phyloP scores from a whole-genome alignment of 2,329 filamentous ascomycete species.

The Claviceps sp. region DNA sequence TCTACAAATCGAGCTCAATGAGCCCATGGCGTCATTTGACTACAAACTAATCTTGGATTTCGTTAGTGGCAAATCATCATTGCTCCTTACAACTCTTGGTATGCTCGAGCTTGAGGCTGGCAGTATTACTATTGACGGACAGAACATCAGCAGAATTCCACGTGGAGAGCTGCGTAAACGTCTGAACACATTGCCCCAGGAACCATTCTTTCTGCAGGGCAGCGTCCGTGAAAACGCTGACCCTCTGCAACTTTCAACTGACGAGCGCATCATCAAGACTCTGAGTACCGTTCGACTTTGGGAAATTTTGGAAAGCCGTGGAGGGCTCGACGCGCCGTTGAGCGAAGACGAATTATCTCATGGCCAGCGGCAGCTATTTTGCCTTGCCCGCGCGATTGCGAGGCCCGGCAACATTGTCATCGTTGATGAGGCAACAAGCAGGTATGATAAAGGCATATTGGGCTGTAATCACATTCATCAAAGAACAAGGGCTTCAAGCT shows the following conservation, averaged over 20 bases:
- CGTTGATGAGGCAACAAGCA: constrained; percentile 23
- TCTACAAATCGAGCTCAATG: not conserved
- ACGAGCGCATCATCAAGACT: constrained; percentile 28
- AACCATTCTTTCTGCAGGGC: constrained; percentile 34
- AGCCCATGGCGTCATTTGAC: not conserved
- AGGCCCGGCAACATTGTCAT: constrained; percentile 21
- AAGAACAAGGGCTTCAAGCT: not conserved
- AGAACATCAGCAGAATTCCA: constrained; percentile 19
- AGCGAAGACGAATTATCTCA: constrained; percentile 20
- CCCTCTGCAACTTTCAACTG: constrained; percentile 21
- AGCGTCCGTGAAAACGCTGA: constrained; percentile 36
- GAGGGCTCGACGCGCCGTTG: constrained; percentile 24
- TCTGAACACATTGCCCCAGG: constrained; percentile 35
- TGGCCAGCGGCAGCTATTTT: constrained; percentile 33
- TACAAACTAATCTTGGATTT: not conserved
- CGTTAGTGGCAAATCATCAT: constrained; percentile 18
- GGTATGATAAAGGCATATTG: constrained; percentile 9
- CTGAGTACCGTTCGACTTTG: constrained; percentile 31
- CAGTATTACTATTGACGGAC: constrained; percentile 29
- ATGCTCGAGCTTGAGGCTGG: constrained; percentile 30
- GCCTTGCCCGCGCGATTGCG: constrained; percentile 23
- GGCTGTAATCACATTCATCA: not conserved
- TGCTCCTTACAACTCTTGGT: constrained; percentile 31
- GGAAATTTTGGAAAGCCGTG: constrained; percentile 23
- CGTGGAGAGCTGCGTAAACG: constrained; percentile 12